phyloP scores from a whole-genome alignment of 164 flowering plant genomes.

The Echeveria elegans region DNA sequence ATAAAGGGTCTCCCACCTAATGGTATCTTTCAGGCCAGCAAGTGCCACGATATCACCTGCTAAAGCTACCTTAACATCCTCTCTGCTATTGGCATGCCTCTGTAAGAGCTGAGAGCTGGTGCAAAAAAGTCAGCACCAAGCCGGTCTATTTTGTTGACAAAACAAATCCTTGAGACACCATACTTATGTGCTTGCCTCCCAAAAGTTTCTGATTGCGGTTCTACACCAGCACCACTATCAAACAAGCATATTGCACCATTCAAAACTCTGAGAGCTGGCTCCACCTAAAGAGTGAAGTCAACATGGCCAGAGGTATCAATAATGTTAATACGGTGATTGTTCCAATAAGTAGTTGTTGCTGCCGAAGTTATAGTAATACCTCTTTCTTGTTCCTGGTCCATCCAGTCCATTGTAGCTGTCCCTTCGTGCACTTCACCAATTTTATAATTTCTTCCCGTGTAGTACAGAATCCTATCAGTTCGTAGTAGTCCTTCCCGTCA shows the following conservation, averaged over 20 bases:
- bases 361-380: neutral
- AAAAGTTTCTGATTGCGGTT: neutral
- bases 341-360: neutral
- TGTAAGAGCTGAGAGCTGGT: too few relatives aligned
- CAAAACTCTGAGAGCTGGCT: neutral
- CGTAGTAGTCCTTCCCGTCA: neutral
- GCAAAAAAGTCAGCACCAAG: neutral
- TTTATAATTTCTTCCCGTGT: neutral
- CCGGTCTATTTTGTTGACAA: neutral
- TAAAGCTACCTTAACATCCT: conserved; percentile 70
- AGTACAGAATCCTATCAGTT: neutral
- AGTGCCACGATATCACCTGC: conserved; percentile 92
- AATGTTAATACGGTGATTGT: neutral
- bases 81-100: conserved; percentile 98
- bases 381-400: neutral
- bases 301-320: neutral
- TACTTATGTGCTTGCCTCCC: neutral
- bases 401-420: neutral
- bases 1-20: conserved; percentile 87
- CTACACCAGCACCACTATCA: neutral
- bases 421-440: neutral
- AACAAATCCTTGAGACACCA: neutral
- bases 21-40: conserved; percentile 89
- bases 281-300: neutral
- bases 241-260: neutral